Evolutionary conservation across 2,329 filamentous ascomycete genomes (phyloP), one percentile per base, ranked within the genome.

Genomic region (Neoscytalidium dimidiatum): DNA sequence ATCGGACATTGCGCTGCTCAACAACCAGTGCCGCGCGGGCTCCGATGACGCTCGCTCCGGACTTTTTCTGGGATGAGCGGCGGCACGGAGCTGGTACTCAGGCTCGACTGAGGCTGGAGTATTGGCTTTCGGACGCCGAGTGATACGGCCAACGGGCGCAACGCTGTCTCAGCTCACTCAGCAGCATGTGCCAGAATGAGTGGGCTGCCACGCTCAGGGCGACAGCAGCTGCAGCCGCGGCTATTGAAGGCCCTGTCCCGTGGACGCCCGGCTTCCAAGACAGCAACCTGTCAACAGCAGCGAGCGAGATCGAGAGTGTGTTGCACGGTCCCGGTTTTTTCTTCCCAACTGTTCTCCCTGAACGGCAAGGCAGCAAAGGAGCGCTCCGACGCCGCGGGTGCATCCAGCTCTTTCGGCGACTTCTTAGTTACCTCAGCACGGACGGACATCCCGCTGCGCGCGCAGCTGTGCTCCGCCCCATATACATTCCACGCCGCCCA

Each of bases 401-500:
- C 41, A 61, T 28, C 44, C 28, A 46, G 41, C 41, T 33, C 43
- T 35, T 14, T 38, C 41, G 57, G 57, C 41, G 41, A 61, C 57
- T 61, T 33, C 14, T 33, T 49, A 64, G 48, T 48, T 64, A 57
- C 62, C 52, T 31, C 51, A 64, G 62, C 62, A 52, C 51, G 62
- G 56, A 60, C 56, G 26, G 56, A 11, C 38, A 60, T 46, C 56
- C 56, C 56, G 38, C 56, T 33, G 56, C 56, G 51, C 67, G 46
- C 51, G 64, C 60, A 62, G 67, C 53, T 58, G 35, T 44, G 53
- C 53, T 26, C 56, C 56, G 38, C 38, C 69, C 66, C 60, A 64
- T 75, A 76, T 66, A 66, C 62, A 67, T 67, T 62, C 67, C 63
- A 66, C 69, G 68, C 66, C 66, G 58, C 69, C 67, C 46, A 62